A percentile compares a stretch with the other conserved stretches of the same genome.
phyloP scores from a whole-genome alignment of 495 filamentous ascomycete species.

The Antarctomyces pellizariae region DNA sequence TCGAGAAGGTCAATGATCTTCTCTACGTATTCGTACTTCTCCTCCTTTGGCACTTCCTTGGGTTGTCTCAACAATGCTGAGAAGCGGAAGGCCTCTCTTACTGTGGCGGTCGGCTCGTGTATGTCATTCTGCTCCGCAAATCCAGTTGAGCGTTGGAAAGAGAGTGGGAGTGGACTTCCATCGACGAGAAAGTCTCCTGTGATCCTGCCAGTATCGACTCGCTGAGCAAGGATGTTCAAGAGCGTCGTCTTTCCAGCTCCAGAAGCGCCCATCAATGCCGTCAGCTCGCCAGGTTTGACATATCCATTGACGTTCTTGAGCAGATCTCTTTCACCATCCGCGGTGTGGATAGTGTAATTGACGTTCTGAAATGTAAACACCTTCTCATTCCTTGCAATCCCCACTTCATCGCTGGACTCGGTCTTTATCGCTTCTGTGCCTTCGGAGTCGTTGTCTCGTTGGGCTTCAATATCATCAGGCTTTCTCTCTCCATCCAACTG shows the following conservation, averaged over 20 bases:
- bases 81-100: conserved; percentile 24
- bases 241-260: conserved; percentile 53
- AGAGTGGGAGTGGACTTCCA: conserved; percentile 36
- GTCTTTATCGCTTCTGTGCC: conserved; percentile 11
- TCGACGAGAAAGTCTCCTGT: conserved; percentile 58
- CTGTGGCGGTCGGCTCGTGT: conserved; percentile 32
- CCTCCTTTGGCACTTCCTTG: conserved; percentile 14
- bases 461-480: conserved; percentile 24
- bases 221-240: conserved; percentile 33
- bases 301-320: conserved; percentile 43
- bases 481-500: conserved; percentile 19
- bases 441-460: not conserved
- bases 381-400: conserved; percentile 4
- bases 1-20: conserved; percentile 38
- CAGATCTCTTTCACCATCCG: conserved; percentile 31
- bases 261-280: conserved; percentile 42
- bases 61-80: conserved; percentile 25
- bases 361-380: conserved; percentile 65
- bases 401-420: conserved; percentile 10
- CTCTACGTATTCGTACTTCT: conserved; percentile 37
- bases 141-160: conserved; percentile 64
- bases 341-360: conserved; percentile 46
- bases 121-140: conserved; percentile 80
- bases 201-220: conserved; percentile 20
- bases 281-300: conserved; percentile 46